Evolutionary conservation across 495 filamentous ascomycete genomes (phyloP).

Genomic region (Penicillium herquei): DNA sequence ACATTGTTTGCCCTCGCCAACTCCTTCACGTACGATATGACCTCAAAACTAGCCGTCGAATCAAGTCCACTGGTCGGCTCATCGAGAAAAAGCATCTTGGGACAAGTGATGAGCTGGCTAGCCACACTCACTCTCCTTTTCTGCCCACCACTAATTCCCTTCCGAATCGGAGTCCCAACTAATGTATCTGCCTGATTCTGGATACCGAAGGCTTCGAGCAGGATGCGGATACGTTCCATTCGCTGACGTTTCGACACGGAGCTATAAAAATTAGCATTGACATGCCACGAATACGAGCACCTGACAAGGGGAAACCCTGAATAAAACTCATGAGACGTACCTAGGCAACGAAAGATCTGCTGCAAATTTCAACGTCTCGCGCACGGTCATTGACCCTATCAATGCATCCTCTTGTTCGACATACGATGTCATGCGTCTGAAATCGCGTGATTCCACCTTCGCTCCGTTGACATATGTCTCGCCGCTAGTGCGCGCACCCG

Average conservation of each 20-base stretch:
- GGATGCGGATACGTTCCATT: slow-evolving; percentile 49
- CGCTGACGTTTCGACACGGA: slow-evolving; percentile 47
- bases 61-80: slow-evolving; percentile 82
- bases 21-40: slow-evolving; percentile 61
- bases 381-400: slow-evolving; percentile 73
- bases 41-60: slow-evolving; percentile 65
- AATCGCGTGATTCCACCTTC: slow-evolving; percentile 26
- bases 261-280: slow-evolving; percentile 18
- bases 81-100: slow-evolving; percentile 77
- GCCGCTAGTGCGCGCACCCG: slow-evolving; percentile 47
- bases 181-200: slow-evolving; percentile 61
- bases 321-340: slow-evolving; percentile 25
- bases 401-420: slow-evolving; percentile 86
- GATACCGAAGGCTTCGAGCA: slow-evolving; percentile 62
- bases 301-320: neutral
- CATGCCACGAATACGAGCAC: neutral
- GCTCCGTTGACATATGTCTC: slow-evolving; percentile 58
- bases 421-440: slow-evolving; percentile 58
- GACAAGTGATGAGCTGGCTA: slow-evolving; percentile 73
- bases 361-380: slow-evolving; percentile 74
- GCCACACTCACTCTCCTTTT: slow-evolving; percentile 76
- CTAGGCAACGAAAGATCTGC: slow-evolving; percentile 56
- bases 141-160: slow-evolving; percentile 78
- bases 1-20: slow-evolving; percentile 67
- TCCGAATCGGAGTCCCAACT: slow-evolving; percentile 75